Conservation (phyloP, 2,329 filamentous ascomycete genomes). For the Alternaria gansuensis region DNA sequence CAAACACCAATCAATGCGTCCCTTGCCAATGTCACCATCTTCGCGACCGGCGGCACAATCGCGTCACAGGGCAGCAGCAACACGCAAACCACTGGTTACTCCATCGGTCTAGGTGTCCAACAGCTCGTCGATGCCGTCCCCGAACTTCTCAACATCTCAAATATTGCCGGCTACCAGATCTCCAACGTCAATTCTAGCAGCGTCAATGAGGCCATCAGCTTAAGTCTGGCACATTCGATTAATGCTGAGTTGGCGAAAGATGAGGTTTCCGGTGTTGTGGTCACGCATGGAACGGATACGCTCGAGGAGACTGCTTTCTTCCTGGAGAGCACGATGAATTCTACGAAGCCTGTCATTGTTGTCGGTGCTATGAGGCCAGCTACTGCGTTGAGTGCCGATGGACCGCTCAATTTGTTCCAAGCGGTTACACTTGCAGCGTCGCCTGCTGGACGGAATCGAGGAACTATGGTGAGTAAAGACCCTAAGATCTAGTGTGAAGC, state of each 20-base stretch:
- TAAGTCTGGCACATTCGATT: conserved; percentile 60
- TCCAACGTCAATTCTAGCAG: conserved; percentile 49
- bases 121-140: conserved; percentile 65
- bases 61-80: conserved; percentile 62
- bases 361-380: conserved; percentile 71
- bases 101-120: conserved; percentile 61
- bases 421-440: conserved; percentile 66
- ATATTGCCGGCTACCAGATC: conserved; percentile 61
- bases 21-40: conserved; percentile 66
- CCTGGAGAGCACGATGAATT: conserved; percentile 66
- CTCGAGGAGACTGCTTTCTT: conserved; percentile 72
- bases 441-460: conserved; percentile 59
- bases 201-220: conserved; percentile 60
- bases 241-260: conserved; percentile 59
- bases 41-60: conserved; percentile 68
- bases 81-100: conserved; percentile 65
- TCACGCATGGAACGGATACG: conserved; percentile 73
- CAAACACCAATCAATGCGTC: conserved; percentile 54
- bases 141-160: conserved; percentile 63
- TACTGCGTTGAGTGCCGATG: conserved; percentile 69
- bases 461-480: conserved; percentile 56
- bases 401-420: conserved; percentile 69
- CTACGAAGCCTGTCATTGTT: conserved; percentile 66
- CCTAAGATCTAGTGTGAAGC: accelerated
- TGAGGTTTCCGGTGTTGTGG: conserved; percentile 60